Percentiles rank a stretch among this genome's conserved stretches.
Conservation (phyloP, 768 basidiomycete genomes). For the Lactarius hengduanensis region DNA sequence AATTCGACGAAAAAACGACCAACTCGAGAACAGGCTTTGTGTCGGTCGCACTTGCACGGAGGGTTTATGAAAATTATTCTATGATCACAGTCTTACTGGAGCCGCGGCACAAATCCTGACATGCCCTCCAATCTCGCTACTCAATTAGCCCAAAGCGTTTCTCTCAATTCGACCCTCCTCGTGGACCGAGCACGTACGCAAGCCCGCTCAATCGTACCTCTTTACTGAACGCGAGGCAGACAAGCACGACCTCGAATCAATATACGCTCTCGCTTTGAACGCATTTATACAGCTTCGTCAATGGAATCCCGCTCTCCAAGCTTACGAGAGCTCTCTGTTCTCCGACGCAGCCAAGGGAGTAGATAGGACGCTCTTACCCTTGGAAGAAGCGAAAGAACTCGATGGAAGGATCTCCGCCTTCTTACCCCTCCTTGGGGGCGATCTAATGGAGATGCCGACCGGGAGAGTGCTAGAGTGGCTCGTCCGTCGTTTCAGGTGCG, state of each 20-base stretch:
- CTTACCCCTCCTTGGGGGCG: conserved; percentile 70
- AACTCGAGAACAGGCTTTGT: background rate
- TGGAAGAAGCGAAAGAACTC: conserved; percentile 61
- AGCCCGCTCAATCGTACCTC: conserved; percentile 76
- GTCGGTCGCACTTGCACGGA: background rate
- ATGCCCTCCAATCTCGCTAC: conserved; percentile 74
- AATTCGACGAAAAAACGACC: background rate
- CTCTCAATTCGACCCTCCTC: conserved; percentile 74
- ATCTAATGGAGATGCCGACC: conserved; percentile 76
- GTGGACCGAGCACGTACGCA: conserved; percentile 62
- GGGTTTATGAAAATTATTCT: background rate
- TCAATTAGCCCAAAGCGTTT: conserved; percentile 77
- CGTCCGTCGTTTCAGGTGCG: conserved; percentile 86
- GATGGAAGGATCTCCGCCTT: conserved; percentile 60
- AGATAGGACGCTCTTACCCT: conserved; percentile 75
- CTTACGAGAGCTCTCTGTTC: conserved; percentile 72
- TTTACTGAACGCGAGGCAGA: conserved; percentile 82
- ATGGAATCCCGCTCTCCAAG: conserved; percentile 55
- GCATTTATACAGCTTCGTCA: conserved; percentile 70
- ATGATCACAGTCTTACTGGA: conserved; percentile 5
- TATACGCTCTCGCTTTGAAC: conserved; percentile 77
- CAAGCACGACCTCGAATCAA: conserved; percentile 82
- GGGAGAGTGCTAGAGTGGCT: conserved; percentile 93
- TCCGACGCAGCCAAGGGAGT: conserved; percentile 69
- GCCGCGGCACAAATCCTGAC: conserved; percentile 3